These are phyloP conservation scores for Mycosarcoma mackinlayi DNA, from an alignment of 1,284 basidiomycete species.

Conservation along the genomic window DNA sequence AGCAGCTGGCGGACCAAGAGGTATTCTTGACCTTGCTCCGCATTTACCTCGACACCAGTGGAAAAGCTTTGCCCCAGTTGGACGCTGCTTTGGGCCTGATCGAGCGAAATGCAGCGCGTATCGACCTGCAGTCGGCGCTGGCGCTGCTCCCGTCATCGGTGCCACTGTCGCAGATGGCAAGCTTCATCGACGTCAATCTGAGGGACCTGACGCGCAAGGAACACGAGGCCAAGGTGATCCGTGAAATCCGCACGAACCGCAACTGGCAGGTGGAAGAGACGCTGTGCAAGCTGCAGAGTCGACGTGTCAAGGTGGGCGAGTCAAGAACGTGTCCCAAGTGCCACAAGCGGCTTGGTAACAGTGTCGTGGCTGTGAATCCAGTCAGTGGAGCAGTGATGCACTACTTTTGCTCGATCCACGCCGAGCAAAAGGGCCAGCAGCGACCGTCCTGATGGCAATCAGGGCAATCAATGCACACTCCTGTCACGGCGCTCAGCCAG, in stretches of 20 bases:
- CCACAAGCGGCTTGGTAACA: constrained; percentile 91
- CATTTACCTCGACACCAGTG: constrained; percentile 77
- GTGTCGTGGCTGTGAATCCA: constrained; percentile 86
- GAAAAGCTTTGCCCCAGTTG: constrained; percentile 55
- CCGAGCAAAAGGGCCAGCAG: constrained; percentile 25
- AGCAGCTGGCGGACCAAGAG: constrained; percentile 33
- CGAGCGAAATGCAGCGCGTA: constrained; percentile 80
- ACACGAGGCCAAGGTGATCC: constrained; percentile 70
- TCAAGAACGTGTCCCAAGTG: constrained; percentile 90
- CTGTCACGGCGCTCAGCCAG: too few species aligned
- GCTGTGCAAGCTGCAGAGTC: constrained; percentile 80
- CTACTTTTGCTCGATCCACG: constrained; percentile 61
- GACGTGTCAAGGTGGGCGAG: constrained; percentile 89
- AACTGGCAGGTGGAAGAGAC: constrained; percentile 79
- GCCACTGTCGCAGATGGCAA: constrained; percentile 79
- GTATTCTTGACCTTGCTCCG: constrained; percentile 87
- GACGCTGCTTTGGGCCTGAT: constrained; percentile 85
- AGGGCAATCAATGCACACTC: too few species aligned
- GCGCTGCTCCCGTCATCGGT: constrained; percentile 88
- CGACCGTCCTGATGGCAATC: constrained; percentile 7
- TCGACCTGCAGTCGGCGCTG: constrained; percentile 83
- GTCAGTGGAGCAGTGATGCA: constrained; percentile 59
- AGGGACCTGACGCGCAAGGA: constrained; percentile 40
- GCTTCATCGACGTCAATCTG: constrained; percentile 72
- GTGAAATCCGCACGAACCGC: constrained; percentile 77